Evolutionary conservation across 345 rosid genomes (phyloP), one percentile per base, ranked within the genome.

Genomic region (Populus euphratica): DNA sequence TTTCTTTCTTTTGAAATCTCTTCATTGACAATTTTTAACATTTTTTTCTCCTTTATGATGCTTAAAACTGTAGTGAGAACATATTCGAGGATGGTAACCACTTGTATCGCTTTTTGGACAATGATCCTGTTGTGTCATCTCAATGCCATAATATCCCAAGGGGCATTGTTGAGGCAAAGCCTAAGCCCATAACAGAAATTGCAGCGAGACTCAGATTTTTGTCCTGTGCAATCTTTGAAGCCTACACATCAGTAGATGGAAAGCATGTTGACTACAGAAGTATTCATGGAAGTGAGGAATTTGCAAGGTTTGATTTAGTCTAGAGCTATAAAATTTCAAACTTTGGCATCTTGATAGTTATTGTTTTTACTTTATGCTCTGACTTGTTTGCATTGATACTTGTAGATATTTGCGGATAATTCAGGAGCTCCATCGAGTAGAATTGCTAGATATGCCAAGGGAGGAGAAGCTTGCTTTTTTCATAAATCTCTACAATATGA

Each of bases 281-380:
- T 78, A 86, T 94, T 76, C 94, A 92, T 87, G 98, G 96, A 70
- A 94, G 97, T 77, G 98, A 92, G 87, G 97, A 92, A 81, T 94
- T 92, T 81, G 97, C 96, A 79, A 91, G 98, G 98, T 94, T 41
- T 74, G 84, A 56, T 65, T 47, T 52, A 8, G 59, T 73, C 43
- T 72, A 66, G n/a, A 52, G 52, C 21, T 69, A 36, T 63, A 39
- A 74, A 68, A 44, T 59, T 52, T 72, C 49, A 31, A 18, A 38
- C 41, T 69, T 79, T 65, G 43, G 21, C 70, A 17, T 81, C 69
- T 74, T 72, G 33, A 47, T 66, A 1, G 27, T 27, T 33, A 33
- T 33, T 33, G 36, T 33, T 33, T 33, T 33, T 33, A 33, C 36
- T 33, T 29, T 54, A 64, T 64, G 38, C 23, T 59, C 18, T 79